Conservation (phyloP, 1,284 basidiomycete species). For the Boletus albobrunnescens region DNA sequence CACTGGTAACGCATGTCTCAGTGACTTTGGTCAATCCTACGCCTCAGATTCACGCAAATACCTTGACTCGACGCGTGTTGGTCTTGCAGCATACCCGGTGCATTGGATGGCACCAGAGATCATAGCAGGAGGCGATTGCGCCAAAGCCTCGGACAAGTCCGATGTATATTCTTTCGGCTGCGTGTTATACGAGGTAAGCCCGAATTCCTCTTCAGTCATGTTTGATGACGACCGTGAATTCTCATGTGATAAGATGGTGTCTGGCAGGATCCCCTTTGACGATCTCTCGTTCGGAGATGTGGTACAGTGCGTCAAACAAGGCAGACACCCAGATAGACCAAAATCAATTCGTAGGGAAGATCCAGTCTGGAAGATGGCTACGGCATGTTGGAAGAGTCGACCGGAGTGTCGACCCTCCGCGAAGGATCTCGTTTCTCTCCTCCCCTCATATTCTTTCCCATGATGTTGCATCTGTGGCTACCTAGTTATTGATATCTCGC, state of each 20-base stretch:
- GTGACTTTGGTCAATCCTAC: constrained; percentile 37
- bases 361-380: constrained; percentile 14
- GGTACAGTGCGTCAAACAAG: not conserved
- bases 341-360: constrained; percentile 6
- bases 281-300: not conserved
- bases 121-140: constrained; percentile 6
- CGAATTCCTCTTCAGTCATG: not conserved
- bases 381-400: constrained; percentile 10
- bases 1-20: constrained; percentile 28
- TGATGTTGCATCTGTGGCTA: not conserved
- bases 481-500: not conserved
- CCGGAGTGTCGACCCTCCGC: constrained; percentile 19
- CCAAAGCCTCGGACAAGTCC: constrained; percentile 17
- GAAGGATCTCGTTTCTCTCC: not conserved
- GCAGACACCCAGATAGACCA: constrained; percentile 11
- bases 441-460: not conserved
- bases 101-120: constrained; percentile 32
- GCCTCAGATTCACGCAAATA: constrained; percentile 24
- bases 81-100: constrained; percentile 13
- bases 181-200: constrained; percentile 31
- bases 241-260: constrained; percentile 20
- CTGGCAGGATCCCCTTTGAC: constrained; percentile 25
- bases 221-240: not conserved
- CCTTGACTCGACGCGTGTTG: constrained; percentile 28
- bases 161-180: constrained; percentile 33